Percentiles rank a stretch among this genome's conserved stretches.
Evolutionary conservation across 495 filamentous ascomycete species (phyloP).

Genomic region (Neurospora africana): DNA sequence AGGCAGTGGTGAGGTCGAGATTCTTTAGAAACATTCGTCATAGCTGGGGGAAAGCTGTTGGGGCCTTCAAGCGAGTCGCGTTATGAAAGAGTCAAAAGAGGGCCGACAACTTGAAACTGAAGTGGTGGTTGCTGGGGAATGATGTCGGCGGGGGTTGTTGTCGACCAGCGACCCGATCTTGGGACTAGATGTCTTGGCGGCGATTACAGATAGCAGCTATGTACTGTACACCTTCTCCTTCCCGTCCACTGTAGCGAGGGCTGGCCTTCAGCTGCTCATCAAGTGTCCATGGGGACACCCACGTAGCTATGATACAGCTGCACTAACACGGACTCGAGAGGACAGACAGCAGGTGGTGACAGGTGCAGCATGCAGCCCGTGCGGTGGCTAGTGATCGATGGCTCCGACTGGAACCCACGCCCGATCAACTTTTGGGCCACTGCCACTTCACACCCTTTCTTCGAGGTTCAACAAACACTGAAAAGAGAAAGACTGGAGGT

Average conservation of each 20-base stretch:
- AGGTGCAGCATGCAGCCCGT: background rate
- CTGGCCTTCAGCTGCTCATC: background rate
- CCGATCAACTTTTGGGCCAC: background rate
- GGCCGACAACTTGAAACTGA: background rate
- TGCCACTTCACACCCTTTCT: background rate
- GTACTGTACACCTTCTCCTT: too few relatives aligned
- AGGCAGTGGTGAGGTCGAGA: conserved; percentile 87
- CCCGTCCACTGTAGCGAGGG: background rate
- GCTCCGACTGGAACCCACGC: background rate
- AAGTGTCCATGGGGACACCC: background rate
- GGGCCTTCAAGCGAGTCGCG: conserved; percentile 1
- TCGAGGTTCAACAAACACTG: background rate
- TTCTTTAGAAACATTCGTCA: conserved; percentile 92
- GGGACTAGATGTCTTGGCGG: background rate
- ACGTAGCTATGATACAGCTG: background rate
- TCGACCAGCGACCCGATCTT: background rate
- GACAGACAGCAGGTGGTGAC: background rate
- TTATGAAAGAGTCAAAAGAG: background rate
- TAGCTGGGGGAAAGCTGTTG: conserved; percentile 24
- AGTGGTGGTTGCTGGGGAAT: background rate
- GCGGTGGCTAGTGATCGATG: background rate
- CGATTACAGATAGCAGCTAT: background rate
- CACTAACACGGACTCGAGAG: background rate
- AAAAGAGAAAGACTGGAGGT: background rate
- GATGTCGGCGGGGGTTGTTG: background rate